Percentiles rank a stretch among this genome's conserved stretches.
These are phyloP conservation scores for Alloascoidea hylecoeti DNA, from an alignment of 805 yeast genomes.

Conservation along the genomic window DNA sequence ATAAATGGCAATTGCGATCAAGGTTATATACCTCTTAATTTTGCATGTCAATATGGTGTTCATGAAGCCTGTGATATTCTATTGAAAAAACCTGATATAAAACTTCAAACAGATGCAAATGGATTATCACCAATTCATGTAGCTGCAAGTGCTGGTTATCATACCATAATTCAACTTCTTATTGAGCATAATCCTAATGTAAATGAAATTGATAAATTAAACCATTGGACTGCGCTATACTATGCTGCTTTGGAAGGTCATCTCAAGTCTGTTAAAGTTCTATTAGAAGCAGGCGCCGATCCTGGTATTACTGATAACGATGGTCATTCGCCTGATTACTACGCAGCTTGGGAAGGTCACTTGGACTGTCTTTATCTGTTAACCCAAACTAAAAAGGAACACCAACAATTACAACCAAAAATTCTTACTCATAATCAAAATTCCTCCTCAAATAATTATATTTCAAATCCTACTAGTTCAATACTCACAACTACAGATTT, in stretches of 20 bases:
- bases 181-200: conserved; percentile 43
- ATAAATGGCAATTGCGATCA: conserved; percentile 22
- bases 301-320: conserved; percentile 61
- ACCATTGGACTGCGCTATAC: conserved; percentile 89
- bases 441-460: background rate
- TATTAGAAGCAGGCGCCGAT: conserved; percentile 64
- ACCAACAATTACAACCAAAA: too few relatives aligned
- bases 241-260: conserved; percentile 86
- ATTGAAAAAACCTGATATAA: conserved; percentile 20
- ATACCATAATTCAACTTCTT: conserved; percentile 50
- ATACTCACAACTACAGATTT: background rate
- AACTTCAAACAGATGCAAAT: conserved; percentile 59
- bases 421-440: too few relatives aligned
- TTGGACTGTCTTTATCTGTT: conserved; percentile 65
- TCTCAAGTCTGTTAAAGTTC: conserved; percentile 47
- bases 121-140: conserved; percentile 79
- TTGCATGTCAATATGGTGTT: conserved; percentile 82
- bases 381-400: conserved; percentile 24
- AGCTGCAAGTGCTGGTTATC: conserved; percentile 74
- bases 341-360: conserved; percentile 93
- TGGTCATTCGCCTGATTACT: conserved; percentile 67
- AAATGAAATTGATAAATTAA: conserved; percentile 69
- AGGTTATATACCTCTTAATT: conserved; percentile 48
- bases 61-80: conserved; percentile 52
- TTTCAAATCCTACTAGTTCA: background rate